These are phyloP conservation scores for Cyamopsis tetragonoloba DNA, from an alignment of 306 rosid species.

Conservation along the genomic window DNA sequence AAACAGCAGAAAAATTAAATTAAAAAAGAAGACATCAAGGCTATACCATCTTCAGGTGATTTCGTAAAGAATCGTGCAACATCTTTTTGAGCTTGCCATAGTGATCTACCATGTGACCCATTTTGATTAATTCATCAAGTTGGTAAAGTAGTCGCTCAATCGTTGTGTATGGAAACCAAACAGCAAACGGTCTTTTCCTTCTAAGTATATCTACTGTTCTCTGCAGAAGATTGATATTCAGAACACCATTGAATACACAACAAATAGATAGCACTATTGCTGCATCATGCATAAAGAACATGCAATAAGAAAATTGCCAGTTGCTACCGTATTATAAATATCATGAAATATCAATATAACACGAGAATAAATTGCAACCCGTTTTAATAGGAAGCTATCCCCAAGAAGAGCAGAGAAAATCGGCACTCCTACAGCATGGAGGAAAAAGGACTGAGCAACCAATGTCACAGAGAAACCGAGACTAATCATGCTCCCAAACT, in stretches of 20 bases:
- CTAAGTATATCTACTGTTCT: conserved; percentile 63
- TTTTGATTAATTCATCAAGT: conserved; percentile 63
- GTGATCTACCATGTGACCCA: conserved; percentile 84
- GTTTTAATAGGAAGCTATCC: background rate
- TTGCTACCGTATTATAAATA: background rate
- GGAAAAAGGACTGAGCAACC: background rate
- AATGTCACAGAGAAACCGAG: background rate
- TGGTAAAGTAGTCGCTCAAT: conserved; percentile 64
- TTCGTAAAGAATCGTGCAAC: conserved; percentile 57
- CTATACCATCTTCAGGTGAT: conserved; percentile 72
- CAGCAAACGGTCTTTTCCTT: conserved; percentile 75
- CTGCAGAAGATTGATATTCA: conserved; percentile 42
- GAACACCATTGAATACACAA: conserved; percentile 14
- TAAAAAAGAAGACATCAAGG: background rate
- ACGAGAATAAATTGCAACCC: background rate
- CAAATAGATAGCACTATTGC: background rate
- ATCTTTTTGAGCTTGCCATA: conserved; percentile 66
- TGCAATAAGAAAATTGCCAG: background rate
- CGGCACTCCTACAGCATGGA: background rate
- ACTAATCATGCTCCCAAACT: background rate
- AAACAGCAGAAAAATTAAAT: background rate
- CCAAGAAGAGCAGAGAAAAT: background rate
- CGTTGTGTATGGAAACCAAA: conserved; percentile 85
- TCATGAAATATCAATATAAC: background rate
- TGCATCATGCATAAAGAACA: background rate